Base-by-base conservation (phyloP, 2,329 filamentous ascomycete genomes). In the Pseudocercospora ulei region DNA sequence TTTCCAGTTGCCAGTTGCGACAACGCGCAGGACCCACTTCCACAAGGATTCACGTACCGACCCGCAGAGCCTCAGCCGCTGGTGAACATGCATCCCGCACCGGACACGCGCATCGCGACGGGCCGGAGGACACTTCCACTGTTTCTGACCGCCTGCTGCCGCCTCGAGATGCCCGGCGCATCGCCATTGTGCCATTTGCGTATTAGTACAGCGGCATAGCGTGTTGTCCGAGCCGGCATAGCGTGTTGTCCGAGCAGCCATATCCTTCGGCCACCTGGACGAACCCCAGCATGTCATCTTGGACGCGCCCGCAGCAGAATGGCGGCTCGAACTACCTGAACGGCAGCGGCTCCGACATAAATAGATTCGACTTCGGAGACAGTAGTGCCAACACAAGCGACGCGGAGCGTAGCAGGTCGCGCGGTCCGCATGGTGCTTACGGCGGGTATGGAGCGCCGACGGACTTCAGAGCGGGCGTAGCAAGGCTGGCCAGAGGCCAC, bases 401-500 rank as follows among this genome's bases (percentile, higher is more conserved):
- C 17, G 57, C 60, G 16, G 58, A 59, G 25, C 54, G 62, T 5
- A 57, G 54, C 33, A 45, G 55, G 28, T 59, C 55, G 27, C 49
- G 62, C 22, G 56, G 62, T 4, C 57, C 63, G 3, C 36, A 35
- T 26, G 34, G 39, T 18, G 9, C 34, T 19, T 65, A 65, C 47
- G 62, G 61, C 8, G 63, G 60, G 31, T 56, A 56, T 31, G 47
- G 51, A 17, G 37, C 39, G 33, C 47, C 43, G 35, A 37, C 47
- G 19, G 38, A 40, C 33, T 11, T 50, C 57, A 8, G 52, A 47
- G 17, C 30, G n/a, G 53, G 48, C 3, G 53, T 54, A 5, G 57
- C 59, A 19, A 63, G 64, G 39, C 52, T 68, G 20, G 66, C 69
- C 35, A 59, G 67, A 40, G 58, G 57, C 35, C 57, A 56, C 26